Evolutionary conservation across 176 grass and related monocot genomes (phyloP), one percentile per base, ranked within the genome.

Genomic region (Ensete glaucum): DNA sequence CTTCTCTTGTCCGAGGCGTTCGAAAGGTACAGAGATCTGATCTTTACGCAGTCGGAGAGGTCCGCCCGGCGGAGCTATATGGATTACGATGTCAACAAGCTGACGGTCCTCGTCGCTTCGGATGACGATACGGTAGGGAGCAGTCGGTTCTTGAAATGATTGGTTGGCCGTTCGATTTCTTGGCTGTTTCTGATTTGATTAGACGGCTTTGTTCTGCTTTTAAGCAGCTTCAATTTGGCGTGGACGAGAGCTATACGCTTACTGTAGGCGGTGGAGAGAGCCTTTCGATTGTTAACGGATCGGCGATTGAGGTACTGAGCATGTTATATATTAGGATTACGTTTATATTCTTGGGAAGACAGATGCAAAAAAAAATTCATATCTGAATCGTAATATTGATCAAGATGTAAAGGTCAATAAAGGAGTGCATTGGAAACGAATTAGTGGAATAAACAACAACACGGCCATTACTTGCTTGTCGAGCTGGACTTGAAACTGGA

Each of bases 161-260:
- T 74, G 25, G 11, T 26, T 1, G 52, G 19, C 57, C 66, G 58
- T 55, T 85, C 62, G 66, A 58, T 63, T 83, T 83, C 4, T 56
- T 58, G 51, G 9, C 24, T 63, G 13, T 55, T 59, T 76, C 21
- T 1, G 9, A 43, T 68, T 76, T 69, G 50, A 76, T 24, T 15
- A 51, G 55, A 43, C 13, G 24, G 51, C 43, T 70, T 68, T 79
- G 50, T 64, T 79, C 70, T 76, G 49, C 55, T 19, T 50, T 48
- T 19, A 9, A 53, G 34, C 43, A 98, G 95, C 50, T 98, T 24
- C 83, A 85, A 62, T 71, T 93, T 25, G 95, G 90, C 26, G 88
- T 91, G 50, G 95, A 98, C 55, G 95, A 98, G 90, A 93, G 95
- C 80, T 98, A 98, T 76, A 67, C 64, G 9, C 85, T 91, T 77